Conservation (phyloP, 768 basidiomycete species). For the Termitomyces sp. region DNA sequence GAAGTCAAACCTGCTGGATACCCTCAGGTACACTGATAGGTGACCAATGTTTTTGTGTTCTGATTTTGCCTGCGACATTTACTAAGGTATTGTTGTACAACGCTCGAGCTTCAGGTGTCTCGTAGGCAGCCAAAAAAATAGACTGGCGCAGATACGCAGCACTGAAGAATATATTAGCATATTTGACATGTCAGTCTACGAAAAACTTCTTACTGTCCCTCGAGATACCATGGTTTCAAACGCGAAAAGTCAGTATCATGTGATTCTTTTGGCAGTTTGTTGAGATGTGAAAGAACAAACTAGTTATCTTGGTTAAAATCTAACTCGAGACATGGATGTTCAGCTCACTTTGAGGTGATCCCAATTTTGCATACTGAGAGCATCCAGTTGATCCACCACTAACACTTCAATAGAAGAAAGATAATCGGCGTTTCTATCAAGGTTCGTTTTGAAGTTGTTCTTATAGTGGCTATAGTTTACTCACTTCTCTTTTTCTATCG, state of each 20-base stretch:
- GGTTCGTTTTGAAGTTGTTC: neutral
- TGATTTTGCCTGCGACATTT: constrained; percentile 84
- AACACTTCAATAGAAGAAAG: constrained; percentile 90
- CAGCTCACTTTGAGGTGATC: constrained; percentile 84
- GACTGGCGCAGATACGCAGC: constrained; percentile 87
- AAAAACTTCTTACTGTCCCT: constrained; percentile 70
- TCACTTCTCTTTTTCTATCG: constrained; percentile 92
- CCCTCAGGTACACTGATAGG: constrained; percentile 81
- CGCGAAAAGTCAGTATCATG: constrained; percentile 95
- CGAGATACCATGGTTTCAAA: constrained; percentile 97
- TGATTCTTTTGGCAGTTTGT: constrained; percentile 88
- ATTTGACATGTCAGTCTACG: neutral
- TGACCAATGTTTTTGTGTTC: constrained; percentile 63
- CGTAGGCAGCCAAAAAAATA: constrained; percentile 81
- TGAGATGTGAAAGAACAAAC: constrained; percentile 85
- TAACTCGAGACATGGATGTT: neutral
- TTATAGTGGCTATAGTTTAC: constrained; percentile 18
- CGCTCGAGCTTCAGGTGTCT: constrained; percentile 83
- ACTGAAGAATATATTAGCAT: constrained; percentile 34
- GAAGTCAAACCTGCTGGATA: constrained; percentile 63
- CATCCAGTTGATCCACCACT: constrained; percentile 90
- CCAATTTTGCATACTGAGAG: constrained; percentile 98
- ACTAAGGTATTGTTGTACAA: constrained; percentile 72
- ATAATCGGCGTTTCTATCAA: constrained; percentile 75
- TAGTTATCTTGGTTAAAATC: constrained; percentile 24